Conservation (phyloP, 345 rosid species). For the Citrus maxima region DNA sequence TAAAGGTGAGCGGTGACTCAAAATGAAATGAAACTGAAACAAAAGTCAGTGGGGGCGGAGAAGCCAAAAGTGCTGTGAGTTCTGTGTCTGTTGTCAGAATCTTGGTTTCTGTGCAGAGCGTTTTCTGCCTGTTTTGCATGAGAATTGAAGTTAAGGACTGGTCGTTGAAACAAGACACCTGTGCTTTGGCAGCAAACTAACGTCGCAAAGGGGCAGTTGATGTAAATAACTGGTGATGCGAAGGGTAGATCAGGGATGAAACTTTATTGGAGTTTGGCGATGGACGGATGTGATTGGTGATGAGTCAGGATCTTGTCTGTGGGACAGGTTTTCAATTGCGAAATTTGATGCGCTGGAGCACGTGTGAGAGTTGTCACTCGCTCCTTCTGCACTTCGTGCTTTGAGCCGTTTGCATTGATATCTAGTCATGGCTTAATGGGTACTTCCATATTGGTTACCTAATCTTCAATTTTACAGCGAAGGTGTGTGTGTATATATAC, state of each 20-base stretch:
- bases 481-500: too few species aligned
- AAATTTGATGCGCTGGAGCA: neutral
- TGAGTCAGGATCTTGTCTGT: neutral
- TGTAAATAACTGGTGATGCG: neutral
- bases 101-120: constrained; percentile 7
- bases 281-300: neutral
- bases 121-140: neutral
- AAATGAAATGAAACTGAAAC: neutral
- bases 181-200: too few species aligned
- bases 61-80: neutral
- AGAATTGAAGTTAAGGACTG: neutral
- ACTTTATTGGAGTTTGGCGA: neutral
- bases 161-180: neutral
- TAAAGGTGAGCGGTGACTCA: neutral
- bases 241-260: neutral
- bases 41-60: neutral
- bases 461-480: neutral
- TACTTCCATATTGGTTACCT: neutral
- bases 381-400: too few species aligned
- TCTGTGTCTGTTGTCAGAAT: constrained; percentile 6
- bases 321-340: neutral
- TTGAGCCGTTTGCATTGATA: neutral
- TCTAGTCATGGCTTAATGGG: neutral
- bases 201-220: neutral
- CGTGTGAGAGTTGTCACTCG: neutral